These are phyloP conservation scores for Malassezia sympodialis DNA, from an alignment of 1,284 basidiomycete species.

Conservation along the genomic window DNA sequence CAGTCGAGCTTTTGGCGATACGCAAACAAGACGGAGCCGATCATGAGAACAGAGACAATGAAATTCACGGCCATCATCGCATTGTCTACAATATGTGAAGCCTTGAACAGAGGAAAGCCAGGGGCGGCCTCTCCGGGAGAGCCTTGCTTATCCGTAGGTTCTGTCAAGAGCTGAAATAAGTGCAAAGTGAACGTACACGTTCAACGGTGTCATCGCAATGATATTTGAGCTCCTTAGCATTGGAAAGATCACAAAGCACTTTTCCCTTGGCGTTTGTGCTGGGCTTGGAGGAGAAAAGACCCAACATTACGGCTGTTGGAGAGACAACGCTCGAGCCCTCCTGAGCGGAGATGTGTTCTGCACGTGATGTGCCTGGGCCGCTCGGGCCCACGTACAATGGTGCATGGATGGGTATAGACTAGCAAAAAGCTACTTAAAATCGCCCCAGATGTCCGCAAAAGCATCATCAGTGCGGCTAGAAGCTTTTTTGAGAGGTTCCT, in stretches of 20 bases:
- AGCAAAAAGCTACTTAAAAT: constrained; percentile 30
- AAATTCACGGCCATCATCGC: constrained; percentile 30
- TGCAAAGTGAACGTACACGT: constrained; percentile 4
- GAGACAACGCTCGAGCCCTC: not conserved
- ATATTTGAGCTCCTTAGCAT: constrained; percentile 12
- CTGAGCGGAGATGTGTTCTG: not conserved
- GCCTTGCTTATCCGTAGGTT: not conserved
- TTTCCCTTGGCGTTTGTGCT: not conserved
- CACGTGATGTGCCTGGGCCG: constrained; percentile 4
- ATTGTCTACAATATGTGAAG: constrained; percentile 36
- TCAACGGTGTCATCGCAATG: constrained; percentile 16
- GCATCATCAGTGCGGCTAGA: constrained; percentile 25
- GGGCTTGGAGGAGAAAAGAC: constrained; percentile 1
- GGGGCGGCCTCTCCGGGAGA: not conserved
- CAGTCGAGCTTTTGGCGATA: constrained; percentile 43
- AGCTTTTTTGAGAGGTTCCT: not conserved
- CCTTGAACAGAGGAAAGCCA: constrained; percentile 20
- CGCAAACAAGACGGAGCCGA: constrained; percentile 32
- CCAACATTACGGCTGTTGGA: not conserved
- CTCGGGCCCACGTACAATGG: not conserved
- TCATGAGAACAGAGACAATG: constrained; percentile 33
- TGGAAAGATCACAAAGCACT: constrained; percentile 1
- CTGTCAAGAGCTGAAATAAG: constrained; percentile 7
- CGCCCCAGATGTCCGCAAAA: constrained; percentile 47
- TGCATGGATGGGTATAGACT: constrained; percentile 1